phyloP scores from a whole-genome alignment of 768 basidiomycete genomes.

The Dentipellis sp. region DNA sequence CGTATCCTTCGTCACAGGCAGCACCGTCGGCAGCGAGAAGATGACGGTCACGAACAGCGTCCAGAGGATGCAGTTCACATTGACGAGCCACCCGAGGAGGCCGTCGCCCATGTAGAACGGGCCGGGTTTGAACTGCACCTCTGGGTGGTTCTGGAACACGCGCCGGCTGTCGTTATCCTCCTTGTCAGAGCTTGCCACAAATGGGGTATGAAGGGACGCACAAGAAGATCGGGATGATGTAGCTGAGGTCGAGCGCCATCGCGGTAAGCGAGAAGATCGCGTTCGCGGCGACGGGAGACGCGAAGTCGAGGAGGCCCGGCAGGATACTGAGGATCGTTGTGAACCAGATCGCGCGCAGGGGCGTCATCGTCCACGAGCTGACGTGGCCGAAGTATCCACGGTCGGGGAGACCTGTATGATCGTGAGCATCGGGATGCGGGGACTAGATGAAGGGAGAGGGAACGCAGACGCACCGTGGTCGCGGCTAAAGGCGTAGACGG shows the following conservation, averaged over 20 bases:
- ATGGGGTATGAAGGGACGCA: constrained; percentile 13
- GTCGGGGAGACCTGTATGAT: constrained; percentile 56
- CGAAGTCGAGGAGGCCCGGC: constrained; percentile 68
- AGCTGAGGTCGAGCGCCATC: constrained; percentile 69
- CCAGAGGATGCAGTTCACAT: constrained; percentile 60
- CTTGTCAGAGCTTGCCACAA: not conserved
- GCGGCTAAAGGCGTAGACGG: constrained; percentile 78
- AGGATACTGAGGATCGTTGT: constrained; percentile 59
- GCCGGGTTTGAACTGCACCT: constrained; percentile 78
- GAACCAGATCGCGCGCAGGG: constrained; percentile 70
- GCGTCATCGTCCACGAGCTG: constrained; percentile 55
- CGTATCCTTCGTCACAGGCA: constrained; percentile 59
- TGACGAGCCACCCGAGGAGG: constrained; percentile 48
- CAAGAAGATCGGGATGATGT: constrained; percentile 76
- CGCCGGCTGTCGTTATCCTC: constrained; percentile 33
- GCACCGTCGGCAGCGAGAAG: constrained; percentile 61
- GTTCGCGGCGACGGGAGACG: constrained; percentile 65
- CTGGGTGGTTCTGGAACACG: constrained; percentile 61
- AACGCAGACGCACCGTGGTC: constrained; percentile 44
- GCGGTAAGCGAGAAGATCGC: constrained; percentile 80
- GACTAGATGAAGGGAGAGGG: not conserved
- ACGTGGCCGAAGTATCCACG: constrained; percentile 67
- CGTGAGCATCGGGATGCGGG: not conserved
- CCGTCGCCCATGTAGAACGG: constrained; percentile 82
- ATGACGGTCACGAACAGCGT: constrained; percentile 61